phyloP scores from a whole-genome alignment of 305 asterid species.

The Solanum hybrid region DNA sequence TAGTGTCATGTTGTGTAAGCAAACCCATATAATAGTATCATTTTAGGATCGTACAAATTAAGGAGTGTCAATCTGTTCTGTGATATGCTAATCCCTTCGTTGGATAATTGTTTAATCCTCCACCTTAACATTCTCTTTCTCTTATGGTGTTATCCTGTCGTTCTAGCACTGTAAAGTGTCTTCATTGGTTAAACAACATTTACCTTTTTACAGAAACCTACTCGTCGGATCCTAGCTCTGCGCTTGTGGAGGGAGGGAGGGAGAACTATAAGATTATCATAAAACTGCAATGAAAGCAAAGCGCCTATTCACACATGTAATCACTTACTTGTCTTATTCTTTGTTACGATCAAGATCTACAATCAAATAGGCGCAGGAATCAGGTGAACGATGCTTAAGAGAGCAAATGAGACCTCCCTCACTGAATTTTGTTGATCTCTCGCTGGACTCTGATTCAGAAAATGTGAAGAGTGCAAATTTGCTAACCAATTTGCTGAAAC shows the following conservation, averaged over 20 bases:
- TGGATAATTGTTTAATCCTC: background rate
- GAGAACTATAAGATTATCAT: background rate
- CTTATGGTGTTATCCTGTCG: background rate
- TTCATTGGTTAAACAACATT: background rate
- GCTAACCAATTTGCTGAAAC: background rate
- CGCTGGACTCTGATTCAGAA: background rate
- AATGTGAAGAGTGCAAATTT: background rate
- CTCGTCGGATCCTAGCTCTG: background rate
- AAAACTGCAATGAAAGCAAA: background rate
- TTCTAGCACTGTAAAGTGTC: too few species aligned
- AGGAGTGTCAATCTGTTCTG: background rate
- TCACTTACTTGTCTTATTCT: background rate
- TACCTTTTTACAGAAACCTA: background rate
- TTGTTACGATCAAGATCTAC: background rate
- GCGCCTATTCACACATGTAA: background rate
- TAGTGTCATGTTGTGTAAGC: background rate
- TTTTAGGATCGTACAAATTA: background rate
- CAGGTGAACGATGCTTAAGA: background rate
- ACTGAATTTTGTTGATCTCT: background rate
- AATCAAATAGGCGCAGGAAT: background rate
- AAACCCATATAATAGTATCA: background rate
- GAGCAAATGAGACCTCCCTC: background rate
- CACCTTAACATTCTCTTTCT: too few species aligned
- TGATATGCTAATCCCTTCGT: background rate
- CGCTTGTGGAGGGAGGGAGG: background rate